phyloP scores from a whole-genome alignment of 495 filamentous ascomycete genomes.

The Lasiosphaeria miniovina region DNA sequence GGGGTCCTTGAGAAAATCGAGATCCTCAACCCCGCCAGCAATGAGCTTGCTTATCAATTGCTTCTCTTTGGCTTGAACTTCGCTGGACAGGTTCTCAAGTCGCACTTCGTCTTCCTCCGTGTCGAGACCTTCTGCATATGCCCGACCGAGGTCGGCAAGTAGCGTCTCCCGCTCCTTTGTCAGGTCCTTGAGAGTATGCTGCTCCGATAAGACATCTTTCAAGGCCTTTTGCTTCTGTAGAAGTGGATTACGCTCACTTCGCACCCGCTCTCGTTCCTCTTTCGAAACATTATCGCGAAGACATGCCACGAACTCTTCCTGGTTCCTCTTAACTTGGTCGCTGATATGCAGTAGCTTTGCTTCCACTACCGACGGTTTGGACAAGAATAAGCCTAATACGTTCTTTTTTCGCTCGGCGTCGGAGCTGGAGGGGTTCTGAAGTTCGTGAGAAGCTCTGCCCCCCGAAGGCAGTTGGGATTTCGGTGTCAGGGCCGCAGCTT shows the following conservation, averaged over 20 bases:
- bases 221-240: conserved; percentile 33
- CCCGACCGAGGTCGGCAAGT: conserved; percentile 33
- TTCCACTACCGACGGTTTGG: conserved; percentile 32
- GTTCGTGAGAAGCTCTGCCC: neutral
- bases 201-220: conserved; percentile 26
- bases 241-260: conserved; percentile 33
- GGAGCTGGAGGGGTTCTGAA: conserved; percentile 12
- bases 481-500: neutral
- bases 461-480: neutral
- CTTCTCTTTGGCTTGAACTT: conserved; percentile 30
- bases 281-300: conserved; percentile 29
- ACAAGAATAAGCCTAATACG: conserved; percentile 33
- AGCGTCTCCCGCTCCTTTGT: conserved; percentile 32
- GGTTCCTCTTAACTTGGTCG: conserved; percentile 30
- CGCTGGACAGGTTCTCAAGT: conserved; percentile 32
- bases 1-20: conserved; percentile 29
- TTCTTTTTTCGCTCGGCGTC: conserved; percentile 28
- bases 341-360: conserved; percentile 25
- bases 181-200: conserved; percentile 30
- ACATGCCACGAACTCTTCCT: conserved; percentile 31
- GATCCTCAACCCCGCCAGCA: conserved; percentile 37
- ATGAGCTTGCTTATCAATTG: conserved; percentile 28
- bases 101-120: conserved; percentile 37
- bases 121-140: conserved; percentile 38
- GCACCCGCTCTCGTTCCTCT: conserved; percentile 34